phyloP scores from a whole-genome alignment of 768 basidiomycete species.

The Phallus indusiatus region DNA sequence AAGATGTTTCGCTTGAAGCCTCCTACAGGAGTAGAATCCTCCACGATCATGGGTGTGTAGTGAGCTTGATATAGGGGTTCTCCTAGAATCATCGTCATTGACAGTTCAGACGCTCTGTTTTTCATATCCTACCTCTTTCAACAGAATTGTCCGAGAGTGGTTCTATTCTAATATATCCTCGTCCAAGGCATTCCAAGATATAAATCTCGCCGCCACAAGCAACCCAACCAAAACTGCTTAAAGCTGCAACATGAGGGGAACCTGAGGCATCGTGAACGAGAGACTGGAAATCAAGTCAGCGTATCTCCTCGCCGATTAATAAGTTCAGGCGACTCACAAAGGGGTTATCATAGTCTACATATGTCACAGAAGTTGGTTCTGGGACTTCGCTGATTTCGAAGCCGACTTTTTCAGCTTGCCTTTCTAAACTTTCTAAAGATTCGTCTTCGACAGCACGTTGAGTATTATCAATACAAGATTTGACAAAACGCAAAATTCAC shows the following conservation, averaged over 20 bases:
- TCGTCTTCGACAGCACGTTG: conserved; percentile 32
- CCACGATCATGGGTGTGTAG: conserved; percentile 39
- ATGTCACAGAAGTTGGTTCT: conserved; percentile 55
- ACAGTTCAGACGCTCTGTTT: not conserved
- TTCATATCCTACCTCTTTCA: conserved; percentile 19
- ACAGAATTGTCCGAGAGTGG: conserved; percentile 24
- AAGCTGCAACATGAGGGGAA: conserved; percentile 41
- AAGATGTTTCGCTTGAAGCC: conserved; percentile 39
- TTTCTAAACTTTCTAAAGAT: conserved; percentile 38
- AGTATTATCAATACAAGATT: not conserved
- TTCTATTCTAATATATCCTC: conserved; percentile 59
- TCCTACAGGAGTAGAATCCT: not conserved
- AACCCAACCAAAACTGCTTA: conserved; percentile 70
- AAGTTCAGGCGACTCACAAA: conserved; percentile 27
- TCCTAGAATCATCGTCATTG: conserved; percentile 1
- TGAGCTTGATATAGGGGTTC: conserved; percentile 36
- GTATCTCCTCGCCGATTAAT: too few relatives aligned
- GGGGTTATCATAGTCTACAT: conserved; percentile 68
- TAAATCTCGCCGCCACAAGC: conserved; percentile 62
- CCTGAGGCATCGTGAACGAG: conserved; percentile 32
- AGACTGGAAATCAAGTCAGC: conserved; percentile 13
- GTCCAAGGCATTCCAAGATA: conserved; percentile 66
- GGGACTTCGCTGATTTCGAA: conserved; percentile 32
- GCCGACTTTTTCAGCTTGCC: conserved; percentile 20
- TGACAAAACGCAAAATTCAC: conserved; percentile 25